Percentiles rank a stretch among this genome's conserved stretches.
Conservation (phyloP, 768 basidiomycete genomes). For the Mrakia blollopis region DNA sequence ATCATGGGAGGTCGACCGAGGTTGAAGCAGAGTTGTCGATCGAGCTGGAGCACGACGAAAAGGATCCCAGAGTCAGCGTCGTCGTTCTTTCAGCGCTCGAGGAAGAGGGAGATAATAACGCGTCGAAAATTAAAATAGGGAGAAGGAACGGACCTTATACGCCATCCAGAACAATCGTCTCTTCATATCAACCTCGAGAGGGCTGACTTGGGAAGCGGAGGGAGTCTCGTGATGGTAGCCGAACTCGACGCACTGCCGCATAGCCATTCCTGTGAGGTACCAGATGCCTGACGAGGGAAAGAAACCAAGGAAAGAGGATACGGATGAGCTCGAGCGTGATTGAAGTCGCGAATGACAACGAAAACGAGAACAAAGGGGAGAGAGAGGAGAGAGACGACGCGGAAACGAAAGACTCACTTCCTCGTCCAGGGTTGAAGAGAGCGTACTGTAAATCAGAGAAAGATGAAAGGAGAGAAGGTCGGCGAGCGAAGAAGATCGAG, state of each 20-base stretch:
- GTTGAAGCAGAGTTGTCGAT: conserved; percentile 42
- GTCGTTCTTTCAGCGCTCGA: too few relatives aligned
- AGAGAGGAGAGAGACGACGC: too few relatives aligned
- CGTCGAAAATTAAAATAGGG: neutral
- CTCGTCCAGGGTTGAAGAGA: conserved; percentile 45
- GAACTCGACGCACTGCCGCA: conserved; percentile 44
- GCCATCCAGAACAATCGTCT: conserved; percentile 30
- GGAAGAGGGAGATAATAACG: too few relatives aligned
- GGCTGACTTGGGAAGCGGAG: conserved; percentile 10
- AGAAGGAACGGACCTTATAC: conserved; percentile 29
- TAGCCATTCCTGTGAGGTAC: conserved; percentile 45
- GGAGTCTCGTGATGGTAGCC: conserved; percentile 46
- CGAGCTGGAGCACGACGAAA: conserved; percentile 39
- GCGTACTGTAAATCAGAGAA: conserved; percentile 46
- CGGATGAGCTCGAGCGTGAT: neutral
- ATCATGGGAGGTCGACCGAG: conserved; percentile 45
- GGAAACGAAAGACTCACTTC: conserved; percentile 21
- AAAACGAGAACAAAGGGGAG: neutral
- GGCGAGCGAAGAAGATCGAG: neutral
- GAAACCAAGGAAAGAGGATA: neutral
- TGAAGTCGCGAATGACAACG: neutral
- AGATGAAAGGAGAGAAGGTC: too few relatives aligned
- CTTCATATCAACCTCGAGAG: conserved; percentile 33
- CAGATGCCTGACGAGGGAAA: conserved; percentile 39
- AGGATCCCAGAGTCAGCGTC: neutral